Evolutionary conservation across 306 rosid species (phyloP).

Genomic region (Crataegus laevigata): DNA sequence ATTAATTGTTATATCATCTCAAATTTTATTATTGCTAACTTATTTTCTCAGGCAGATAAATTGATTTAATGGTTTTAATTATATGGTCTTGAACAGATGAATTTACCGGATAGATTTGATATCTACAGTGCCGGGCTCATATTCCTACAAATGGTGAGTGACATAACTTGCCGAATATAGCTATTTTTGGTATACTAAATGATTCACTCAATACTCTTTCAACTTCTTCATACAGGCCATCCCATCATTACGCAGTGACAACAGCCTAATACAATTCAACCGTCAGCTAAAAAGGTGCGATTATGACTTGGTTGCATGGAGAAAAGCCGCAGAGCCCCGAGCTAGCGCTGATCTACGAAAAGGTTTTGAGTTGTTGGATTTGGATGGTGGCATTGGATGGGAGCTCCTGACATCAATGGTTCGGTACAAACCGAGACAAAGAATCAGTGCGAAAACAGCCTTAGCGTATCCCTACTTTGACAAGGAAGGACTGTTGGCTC

Average conservation of each 20-base stretch:
- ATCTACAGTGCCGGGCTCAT: slow-evolving; percentile 91
- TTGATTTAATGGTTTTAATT: slow-evolving; percentile 16
- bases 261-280: slow-evolving; percentile 75
- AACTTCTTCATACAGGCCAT: slow-evolving; percentile 46
- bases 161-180: slow-evolving; percentile 3
- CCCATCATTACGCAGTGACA: slow-evolving; percentile 67
- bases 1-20: slow-evolving; percentile 1
- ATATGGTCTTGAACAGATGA: slow-evolving; percentile 59
- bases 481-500: slow-evolving; percentile 70
- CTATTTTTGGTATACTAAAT: slow-evolving; percentile 7
- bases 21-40: slow-evolving; percentile 5
- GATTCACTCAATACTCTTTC: background rate
- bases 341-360: slow-evolving; percentile 57
- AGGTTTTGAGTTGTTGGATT: slow-evolving; percentile 84
- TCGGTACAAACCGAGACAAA: slow-evolving; percentile 70
- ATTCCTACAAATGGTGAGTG: slow-evolving; percentile 90
- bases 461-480: slow-evolving; percentile 85
- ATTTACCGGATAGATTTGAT: slow-evolving; percentile 84
- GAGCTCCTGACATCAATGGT: slow-evolving; percentile 90
- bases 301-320: slow-evolving; percentile 86
- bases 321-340: slow-evolving; percentile 58
- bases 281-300: slow-evolving; percentile 87
- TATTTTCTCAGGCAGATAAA: slow-evolving; percentile 11
- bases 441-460: slow-evolving; percentile 87
- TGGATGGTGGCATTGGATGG: slow-evolving; percentile 94